Base-by-base conservation (phyloP, 495 filamentous ascomycete genomes). In the Oleoguttula mirabilis region DNA sequence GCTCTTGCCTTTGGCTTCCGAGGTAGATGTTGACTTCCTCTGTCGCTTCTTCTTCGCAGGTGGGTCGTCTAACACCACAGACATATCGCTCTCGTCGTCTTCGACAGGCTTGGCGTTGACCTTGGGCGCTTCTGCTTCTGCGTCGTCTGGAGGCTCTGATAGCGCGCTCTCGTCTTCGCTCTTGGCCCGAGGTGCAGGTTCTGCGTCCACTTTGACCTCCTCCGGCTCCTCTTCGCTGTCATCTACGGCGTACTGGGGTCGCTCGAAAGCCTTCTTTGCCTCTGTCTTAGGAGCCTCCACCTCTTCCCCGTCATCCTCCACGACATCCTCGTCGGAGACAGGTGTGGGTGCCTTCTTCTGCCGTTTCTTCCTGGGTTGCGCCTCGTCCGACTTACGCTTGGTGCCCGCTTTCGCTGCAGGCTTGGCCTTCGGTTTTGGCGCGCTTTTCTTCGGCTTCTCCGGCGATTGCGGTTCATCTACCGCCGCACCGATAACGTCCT, bases 1-100 rank as follows among this genome's bases (percentile, higher is more conserved):
- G 19, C 40, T 34, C 14, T 40, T 39, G 14, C 22, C 32, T 41
- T 60, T 57, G 23, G 43, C 47, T 43, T 48, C 21, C 25, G 52
- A 45, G 4, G 28, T 51, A 7, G 59, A 48, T 11, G 55, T 44
- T 3, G 55, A 44, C 41, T 63, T 67, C 47, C 67, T 59, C 33
- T 60, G 39, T 16, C 42, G 58, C 38, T 66, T 69, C 41, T 63
- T 69, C 47, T 66, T 72, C 43, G 72, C 62, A 0, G 78, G 79
- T 11, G 73, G 70, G 33, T 85, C 79, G 51, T 88, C 85, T 17
- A 84, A 50, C 12, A 94, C 67, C 1, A 75, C 69, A 5, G 86
- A 93, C 67, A 90, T 68, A 39, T 88, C 84, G 57, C 84, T 90
- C 32, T 81, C 72, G 15, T 76, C 66, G 27, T 45, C 55, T 15